Conservation (phyloP, 345 rosid genomes). For the Dipteronia dyeriana region DNA sequence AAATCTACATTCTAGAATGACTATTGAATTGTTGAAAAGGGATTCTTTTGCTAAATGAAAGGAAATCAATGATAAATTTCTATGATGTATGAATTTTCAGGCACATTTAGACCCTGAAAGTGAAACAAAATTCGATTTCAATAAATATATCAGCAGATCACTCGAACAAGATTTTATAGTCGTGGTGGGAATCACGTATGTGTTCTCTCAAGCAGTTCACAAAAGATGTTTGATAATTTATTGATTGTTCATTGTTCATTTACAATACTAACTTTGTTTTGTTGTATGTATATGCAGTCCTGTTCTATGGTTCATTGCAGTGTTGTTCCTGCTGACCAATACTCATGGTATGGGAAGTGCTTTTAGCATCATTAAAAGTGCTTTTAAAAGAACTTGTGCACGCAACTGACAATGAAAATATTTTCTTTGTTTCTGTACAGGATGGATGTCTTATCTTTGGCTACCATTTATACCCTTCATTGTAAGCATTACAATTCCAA, state of each 20-base stretch:
- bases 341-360: conserved; percentile 50
- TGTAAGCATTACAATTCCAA: conserved; percentile 48
- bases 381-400: no score
- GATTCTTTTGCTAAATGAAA: neutral
- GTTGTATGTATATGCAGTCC: conserved; percentile 56
- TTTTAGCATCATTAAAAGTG: no score
- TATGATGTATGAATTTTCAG: conserved; percentile 39
- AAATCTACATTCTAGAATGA: neutral
- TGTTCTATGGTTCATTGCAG: conserved; percentile 71
- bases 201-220: neutral
- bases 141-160: conserved; percentile 78
- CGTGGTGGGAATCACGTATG: conserved; percentile 84
- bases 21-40: neutral
- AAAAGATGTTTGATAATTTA: neutral
- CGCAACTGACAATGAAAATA: neutral
- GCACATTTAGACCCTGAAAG: conserved; percentile 87
- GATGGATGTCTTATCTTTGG: conserved; percentile 73
- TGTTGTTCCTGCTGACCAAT: conserved; percentile 65
- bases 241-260: neutral
- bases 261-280: neutral
- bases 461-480: conserved; percentile 76
- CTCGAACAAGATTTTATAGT: conserved; percentile 84
- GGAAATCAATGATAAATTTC: neutral
- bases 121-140: conserved; percentile 70
- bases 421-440: conserved; percentile 32